phyloP scores from a whole-genome alignment of 2,329 filamentous ascomycete genomes.

The Bipolaris sorokiniana region DNA sequence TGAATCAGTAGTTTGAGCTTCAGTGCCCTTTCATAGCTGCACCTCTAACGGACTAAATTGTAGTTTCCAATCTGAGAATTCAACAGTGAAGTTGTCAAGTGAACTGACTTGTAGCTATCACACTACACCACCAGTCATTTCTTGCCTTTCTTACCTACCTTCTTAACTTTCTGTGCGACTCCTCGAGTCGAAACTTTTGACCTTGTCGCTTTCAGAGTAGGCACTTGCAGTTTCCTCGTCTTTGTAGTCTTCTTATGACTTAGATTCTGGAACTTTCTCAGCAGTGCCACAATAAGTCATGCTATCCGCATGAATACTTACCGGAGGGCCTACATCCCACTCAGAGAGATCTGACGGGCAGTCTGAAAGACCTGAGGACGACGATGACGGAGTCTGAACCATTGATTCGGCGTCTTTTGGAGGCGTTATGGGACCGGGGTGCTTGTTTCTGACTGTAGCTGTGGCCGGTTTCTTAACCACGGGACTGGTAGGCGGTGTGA shows the following conservation, averaged over 20 bases:
- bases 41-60: no score
- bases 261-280: neutral
- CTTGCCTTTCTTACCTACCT: neutral
- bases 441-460: neutral
- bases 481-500: neutral
- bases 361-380: constrained; percentile 21
- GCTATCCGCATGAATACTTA: neutral
- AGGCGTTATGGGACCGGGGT: neutral
- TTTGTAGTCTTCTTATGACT: neutral
- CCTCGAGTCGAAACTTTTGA: constrained; percentile 8
- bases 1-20: no score
- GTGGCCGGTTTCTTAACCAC: neutral
- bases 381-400: neutral
- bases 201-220: neutral
- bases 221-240: neutral
- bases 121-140: neutral
- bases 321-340: constrained; percentile 14
- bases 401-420: neutral
- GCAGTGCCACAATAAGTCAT: neutral
- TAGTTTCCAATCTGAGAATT: neutral
- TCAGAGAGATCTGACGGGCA: constrained; percentile 28
- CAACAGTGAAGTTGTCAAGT: neutral
- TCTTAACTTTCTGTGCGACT: constrained; percentile 13
- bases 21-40: no score
- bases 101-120: neutral